Evolutionary conservation across 177 flowering plant species (phyloP).

Genomic region (Vitis hybrid): DNA sequence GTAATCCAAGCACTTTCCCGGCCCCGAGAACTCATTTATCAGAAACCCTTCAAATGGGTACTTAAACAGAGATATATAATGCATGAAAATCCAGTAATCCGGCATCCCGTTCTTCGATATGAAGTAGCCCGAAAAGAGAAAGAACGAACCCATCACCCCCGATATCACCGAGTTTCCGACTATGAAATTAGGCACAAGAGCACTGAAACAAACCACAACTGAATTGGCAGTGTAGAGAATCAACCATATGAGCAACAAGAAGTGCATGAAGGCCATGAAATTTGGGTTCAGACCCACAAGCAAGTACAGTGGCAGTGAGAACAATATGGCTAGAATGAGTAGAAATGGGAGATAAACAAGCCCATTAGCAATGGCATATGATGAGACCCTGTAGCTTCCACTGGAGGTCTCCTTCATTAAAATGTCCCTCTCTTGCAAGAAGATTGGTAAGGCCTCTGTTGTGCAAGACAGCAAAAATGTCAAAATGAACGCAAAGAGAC

Average conservation of each 20-base stretch:
- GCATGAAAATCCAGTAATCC: constrained; percentile 84
- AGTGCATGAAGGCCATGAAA: constrained; percentile 56
- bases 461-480: constrained; percentile 80
- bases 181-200: constrained; percentile 89
- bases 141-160: constrained; percentile 92
- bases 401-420: constrained; percentile 84
- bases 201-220: constrained; percentile 91
- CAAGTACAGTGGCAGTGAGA: constrained; percentile 81
- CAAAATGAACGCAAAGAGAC: constrained; percentile 80
- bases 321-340: constrained; percentile 65
- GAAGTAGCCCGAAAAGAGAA: constrained; percentile 93
- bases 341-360: constrained; percentile 85
- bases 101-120: constrained; percentile 79
- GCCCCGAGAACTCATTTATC: constrained; percentile 78
- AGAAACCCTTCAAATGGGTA: constrained; percentile 95
- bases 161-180: constrained; percentile 86
- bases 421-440: constrained; percentile 89
- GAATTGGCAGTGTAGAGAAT: constrained; percentile 89
- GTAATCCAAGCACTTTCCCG: constrained; percentile 68
- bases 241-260: constrained; percentile 75
- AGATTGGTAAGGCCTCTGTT: constrained; percentile 94
- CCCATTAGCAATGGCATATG: constrained; percentile 84
- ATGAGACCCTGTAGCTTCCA: constrained; percentile 90
- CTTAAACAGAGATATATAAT: constrained; percentile 86
- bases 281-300: constrained; percentile 71